Base-by-base conservation (phyloP, 257 asterid genomes). In the Primulina huaijiensis region DNA sequence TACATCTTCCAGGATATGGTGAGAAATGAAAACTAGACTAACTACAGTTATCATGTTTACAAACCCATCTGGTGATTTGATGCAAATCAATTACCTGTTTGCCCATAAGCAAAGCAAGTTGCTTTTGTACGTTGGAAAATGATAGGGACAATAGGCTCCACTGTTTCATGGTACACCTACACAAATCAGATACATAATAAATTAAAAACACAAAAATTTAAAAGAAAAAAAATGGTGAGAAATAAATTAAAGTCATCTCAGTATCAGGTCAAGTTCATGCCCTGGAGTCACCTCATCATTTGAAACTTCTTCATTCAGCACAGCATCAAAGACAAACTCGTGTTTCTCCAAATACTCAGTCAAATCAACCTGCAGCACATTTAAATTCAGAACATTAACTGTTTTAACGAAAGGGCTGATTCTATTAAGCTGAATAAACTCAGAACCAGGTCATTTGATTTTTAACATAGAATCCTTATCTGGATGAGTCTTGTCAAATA, bases 321-420 rank as follows among this genome's bases (percentile, higher is more conserved):
- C 99, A 11, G 99, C 99, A 84, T 94, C 99, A 85, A 89, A 94
- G 74, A 89, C 95, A 83, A 94, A 94, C 82, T 88, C 99, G 79
- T 91, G 98, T 82, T 89, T 92, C 89, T 94, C 99, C 83, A 88
- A 66, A 72, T 94, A 94, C 75, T 89, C 98, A 33, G 99, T 94
- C 71, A 94, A 79, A 76, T 94, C 99, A 80, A 94, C 99, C 99
- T 94, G 95, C 65, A 69, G 16, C 66, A 72, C 5, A 58, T 73
- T 57, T 34, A 63, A 74, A 67, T 55, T 25, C 71, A 70, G 73
- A 60, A 23, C 56, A 25, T 52, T 62, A 29, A 65, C 29, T 62
- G 55, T 43, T 16, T 50, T 12, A 75, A 16, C 58, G 21, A 31
- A 31, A 43, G 43, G 34, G 4, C 50, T 34, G 68, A 60, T 56